Evolutionary conservation across 148 eudicot genomes (phyloP).

Genomic region (Camellia japonica): DNA sequence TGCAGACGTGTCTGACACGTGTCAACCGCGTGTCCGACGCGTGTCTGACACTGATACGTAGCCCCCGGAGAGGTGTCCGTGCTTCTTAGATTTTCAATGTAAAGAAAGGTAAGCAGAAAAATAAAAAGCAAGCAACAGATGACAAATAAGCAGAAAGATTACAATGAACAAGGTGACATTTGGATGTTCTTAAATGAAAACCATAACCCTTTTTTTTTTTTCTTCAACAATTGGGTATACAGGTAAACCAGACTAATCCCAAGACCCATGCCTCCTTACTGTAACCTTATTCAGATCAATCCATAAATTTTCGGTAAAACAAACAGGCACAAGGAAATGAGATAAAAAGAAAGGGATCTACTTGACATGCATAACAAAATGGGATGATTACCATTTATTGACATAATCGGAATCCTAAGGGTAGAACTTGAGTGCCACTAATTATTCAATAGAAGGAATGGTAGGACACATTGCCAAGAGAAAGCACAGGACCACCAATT

Average conservation of each 20-base stretch:
- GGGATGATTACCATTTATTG: not conserved
- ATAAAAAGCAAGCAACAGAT: not conserved
- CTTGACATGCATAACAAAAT: not conserved
- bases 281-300: not conserved
- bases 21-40: too few species aligned
- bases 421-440: not conserved
- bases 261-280: too few species aligned
- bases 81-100: not conserved
- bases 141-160: not conserved
- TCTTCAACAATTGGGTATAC: not conserved
- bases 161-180: not conserved
- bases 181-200: not conserved
- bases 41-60: too few species aligned
- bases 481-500: not conserved
- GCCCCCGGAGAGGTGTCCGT: too few species aligned
- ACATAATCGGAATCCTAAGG: not conserved
- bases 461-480: not conserved
- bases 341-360: not conserved
- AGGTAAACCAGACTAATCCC: not conserved
- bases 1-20: too few species aligned
- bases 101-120: slow-evolving; percentile 5
- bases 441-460: slow-evolving; percentile 4
- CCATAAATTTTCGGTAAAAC: not conserved
- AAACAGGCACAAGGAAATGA: not conserved
- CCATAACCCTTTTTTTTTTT: not conserved